phyloP scores from a whole-genome alignment of 2,329 filamentous ascomycete species.

The Aquanectria penicillioides region DNA sequence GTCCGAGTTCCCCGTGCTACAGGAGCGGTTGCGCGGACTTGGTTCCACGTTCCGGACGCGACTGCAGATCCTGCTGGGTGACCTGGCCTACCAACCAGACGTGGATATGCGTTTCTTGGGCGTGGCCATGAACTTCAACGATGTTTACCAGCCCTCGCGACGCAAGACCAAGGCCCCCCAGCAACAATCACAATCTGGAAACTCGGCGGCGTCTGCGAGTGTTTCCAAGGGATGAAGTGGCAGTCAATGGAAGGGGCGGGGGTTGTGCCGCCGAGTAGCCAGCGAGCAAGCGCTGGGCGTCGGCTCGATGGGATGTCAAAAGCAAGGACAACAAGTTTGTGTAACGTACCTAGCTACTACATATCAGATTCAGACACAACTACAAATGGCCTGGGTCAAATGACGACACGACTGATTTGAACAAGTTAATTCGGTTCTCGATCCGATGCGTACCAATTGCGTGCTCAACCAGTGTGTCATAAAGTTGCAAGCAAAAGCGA shows the following conservation, averaged over 20 bases:
- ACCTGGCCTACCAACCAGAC: slow-evolving; percentile 92
- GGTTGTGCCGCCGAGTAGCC: background rate
- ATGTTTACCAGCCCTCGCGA: slow-evolving; percentile 85
- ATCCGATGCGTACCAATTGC: background rate
- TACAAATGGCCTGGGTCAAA: slow-evolving; percentile 12
- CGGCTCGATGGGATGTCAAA: slow-evolving; percentile 6
- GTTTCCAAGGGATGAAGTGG: slow-evolving; percentile 41
- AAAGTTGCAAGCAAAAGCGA: slow-evolving; percentile 9
- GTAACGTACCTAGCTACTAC: background rate
- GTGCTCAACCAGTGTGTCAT: slow-evolving; percentile 9
- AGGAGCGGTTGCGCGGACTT: slow-evolving; percentile 77
- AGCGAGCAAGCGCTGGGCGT: background rate
- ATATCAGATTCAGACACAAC: slow-evolving; percentile 11
- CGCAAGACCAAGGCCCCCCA: slow-evolving; percentile 68
- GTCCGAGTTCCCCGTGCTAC: slow-evolving; percentile 76
- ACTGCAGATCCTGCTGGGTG: slow-evolving; percentile 85
- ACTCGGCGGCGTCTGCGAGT: slow-evolving; percentile 31
- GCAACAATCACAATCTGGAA: slow-evolving; percentile 32
- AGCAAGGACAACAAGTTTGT: background rate
- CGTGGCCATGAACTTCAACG: slow-evolving; percentile 99
- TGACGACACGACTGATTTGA: slow-evolving; percentile 26
- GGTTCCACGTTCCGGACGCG: slow-evolving; percentile 80
- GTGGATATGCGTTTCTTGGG: slow-evolving; percentile 95
- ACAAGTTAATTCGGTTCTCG: slow-evolving; percentile 7
- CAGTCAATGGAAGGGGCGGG: background rate